phyloP scores from a whole-genome alignment of 495 filamentous ascomycete species.

The Aspergillus kassunensis region DNA sequence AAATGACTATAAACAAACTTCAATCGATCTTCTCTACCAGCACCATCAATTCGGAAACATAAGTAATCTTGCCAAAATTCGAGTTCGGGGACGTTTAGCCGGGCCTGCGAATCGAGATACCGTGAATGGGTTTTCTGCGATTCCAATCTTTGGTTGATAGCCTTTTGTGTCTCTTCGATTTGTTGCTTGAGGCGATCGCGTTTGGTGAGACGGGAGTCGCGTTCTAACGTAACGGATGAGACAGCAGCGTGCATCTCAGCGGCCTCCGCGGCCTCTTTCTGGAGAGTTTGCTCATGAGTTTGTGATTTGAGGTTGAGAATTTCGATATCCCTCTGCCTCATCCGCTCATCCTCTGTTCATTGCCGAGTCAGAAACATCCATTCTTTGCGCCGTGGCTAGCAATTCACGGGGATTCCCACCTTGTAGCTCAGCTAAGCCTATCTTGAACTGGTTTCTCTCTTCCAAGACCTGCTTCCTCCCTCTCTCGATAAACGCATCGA shows the following conservation, averaged over 20 bases:
- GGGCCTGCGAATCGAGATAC: conserved; percentile 70
- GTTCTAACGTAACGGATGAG: conserved; percentile 64
- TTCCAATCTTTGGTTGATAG: conserved; percentile 56
- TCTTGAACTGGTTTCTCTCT: conserved; percentile 89
- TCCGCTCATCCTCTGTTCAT: conserved; percentile 75
- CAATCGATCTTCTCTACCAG: conserved; percentile 75
- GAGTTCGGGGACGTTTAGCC: conserved; percentile 85
- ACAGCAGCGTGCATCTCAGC: conserved; percentile 84
- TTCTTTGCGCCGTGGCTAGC: neutral
- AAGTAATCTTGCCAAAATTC: conserved; percentile 94
- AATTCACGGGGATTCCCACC: conserved; percentile 48
- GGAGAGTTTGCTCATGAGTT: conserved; percentile 72
- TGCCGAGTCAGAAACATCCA: conserved; percentile 18
- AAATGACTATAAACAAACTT: conserved; percentile 91
- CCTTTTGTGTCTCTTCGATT: conserved; percentile 72
- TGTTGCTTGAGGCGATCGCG: conserved; percentile 72
- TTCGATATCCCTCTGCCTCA: conserved; percentile 83
- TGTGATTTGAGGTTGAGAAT: conserved; percentile 72
- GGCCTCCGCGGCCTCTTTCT: conserved; percentile 83
- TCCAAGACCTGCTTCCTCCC: conserved; percentile 84
- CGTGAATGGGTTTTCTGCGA: conserved; percentile 59
- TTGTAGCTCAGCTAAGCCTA: conserved; percentile 84
- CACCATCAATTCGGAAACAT: conserved; percentile 84
- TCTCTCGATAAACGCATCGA: conserved; percentile 90
- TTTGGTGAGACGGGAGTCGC: conserved; percentile 67